phyloP scores from a whole-genome alignment of 1,284 basidiomycete species.

The Tetrapyrgos nigripes region DNA sequence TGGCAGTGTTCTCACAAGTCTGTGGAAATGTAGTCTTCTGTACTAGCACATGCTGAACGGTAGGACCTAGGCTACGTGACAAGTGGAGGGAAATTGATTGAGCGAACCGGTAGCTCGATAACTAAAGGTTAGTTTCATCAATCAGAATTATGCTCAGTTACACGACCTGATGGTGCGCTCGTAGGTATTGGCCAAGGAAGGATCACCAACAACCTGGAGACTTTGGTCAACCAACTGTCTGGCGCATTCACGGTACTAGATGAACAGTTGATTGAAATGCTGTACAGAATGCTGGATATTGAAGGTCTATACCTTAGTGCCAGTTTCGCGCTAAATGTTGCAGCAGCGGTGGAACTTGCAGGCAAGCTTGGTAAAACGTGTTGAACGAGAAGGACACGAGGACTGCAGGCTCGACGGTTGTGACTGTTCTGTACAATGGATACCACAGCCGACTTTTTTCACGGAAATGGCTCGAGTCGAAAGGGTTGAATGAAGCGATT shows the following conservation, averaged over 20 bases:
- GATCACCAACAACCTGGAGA: constrained; percentile 92
- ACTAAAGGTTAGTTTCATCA: constrained; percentile 84
- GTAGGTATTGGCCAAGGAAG: constrained; percentile 96
- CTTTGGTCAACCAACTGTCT: constrained; percentile 81
- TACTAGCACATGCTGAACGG: not conserved
- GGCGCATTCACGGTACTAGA: constrained; percentile 91
- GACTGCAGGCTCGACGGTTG: constrained; percentile 80
- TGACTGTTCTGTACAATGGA: constrained; percentile 93
- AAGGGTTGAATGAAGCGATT: constrained; percentile 82
- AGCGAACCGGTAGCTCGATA: constrained; percentile 90
- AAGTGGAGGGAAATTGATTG: constrained; percentile 81
- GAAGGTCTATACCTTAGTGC: constrained; percentile 98
- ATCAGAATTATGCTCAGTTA: not conserved
- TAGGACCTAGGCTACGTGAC: constrained; percentile 72
- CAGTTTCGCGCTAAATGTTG: constrained; percentile 94
- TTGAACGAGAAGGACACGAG: not conserved
- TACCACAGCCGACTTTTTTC: constrained; percentile 97
- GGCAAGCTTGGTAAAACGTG: constrained; percentile 68
- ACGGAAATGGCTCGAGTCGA: constrained; percentile 91
- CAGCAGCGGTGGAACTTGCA: constrained; percentile 91
- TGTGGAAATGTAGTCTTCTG: not conserved
- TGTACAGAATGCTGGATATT: constrained; percentile 91
- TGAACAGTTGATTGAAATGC: constrained; percentile 90
- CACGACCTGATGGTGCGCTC: constrained; percentile 9
- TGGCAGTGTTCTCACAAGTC: constrained; percentile 88